Evolutionary conservation across 2,329 filamentous ascomycete species (phyloP), one percentile per base, ranked within the genome.

Genomic region (Pleomassaria siparia): DNA sequence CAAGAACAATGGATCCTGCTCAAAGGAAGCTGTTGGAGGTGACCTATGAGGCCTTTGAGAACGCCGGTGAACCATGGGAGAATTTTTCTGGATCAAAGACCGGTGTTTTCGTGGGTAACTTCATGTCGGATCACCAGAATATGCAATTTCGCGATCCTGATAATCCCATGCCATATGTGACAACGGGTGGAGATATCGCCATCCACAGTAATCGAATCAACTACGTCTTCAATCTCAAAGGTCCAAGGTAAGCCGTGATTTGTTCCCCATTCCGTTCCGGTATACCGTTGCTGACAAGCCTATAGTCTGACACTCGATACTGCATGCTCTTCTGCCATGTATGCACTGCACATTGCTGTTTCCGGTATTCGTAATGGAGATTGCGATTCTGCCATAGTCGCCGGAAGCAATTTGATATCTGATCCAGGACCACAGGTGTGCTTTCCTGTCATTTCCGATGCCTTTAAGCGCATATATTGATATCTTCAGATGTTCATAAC

Each of bases 31-130:
- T 69, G 1, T 50, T 70, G 1, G 67, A 70, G 43, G 53, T 58
- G 0, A 46, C 50, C 0, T 71, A 58, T 40, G 69, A 74, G 47
- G 66, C 71, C 1, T 54, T 81, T 11, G 72, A 74, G 46, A 69
- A 59, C 46, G 69, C 58, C n/a, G 69, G 66, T 7, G 49, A 62
- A 3, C 43, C 62, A 2, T 58, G 59, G 45, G 62, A 70, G 15
- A 55, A 32, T 4, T 40, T 62, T 16, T 48, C 43, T 1, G 64
- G 62, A 1, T 50, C 60, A 0, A 43, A 41, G 0, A 63, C 58
- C 2, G 62, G 57, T 11, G 56, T 62, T 3, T 63, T 53, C 44
- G 53, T 64, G 10, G 63, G 55, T 12, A 50, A 59, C 39, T 47
- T 63, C 28, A 45, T 9, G 6, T 39, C 16, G 2, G 62, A 66